Base-by-base conservation (phyloP, 1,284 basidiomycete species). In the Golubevia sp. region DNA sequence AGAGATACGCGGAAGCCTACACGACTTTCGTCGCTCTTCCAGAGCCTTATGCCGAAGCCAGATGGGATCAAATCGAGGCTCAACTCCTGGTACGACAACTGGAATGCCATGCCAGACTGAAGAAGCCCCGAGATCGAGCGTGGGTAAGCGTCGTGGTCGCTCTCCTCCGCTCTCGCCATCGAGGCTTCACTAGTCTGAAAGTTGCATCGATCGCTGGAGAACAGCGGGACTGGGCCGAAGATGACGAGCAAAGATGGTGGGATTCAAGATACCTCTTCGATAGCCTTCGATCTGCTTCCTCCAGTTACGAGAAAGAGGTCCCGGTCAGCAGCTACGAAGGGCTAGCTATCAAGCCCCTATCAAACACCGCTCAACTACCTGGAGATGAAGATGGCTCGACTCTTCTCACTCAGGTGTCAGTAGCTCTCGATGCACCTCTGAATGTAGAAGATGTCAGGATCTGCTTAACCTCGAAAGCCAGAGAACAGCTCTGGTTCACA, bases 381-480 rank as follows among this genome's bases (percentile, higher is more conserved):
- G 38, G 38, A 24, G 60, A 59, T 13, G 69, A 76, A 50, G 78
- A 82, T 54, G 77, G 76, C 0, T 66, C 66, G 1, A 26, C 61
- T 53, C 57, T 82, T 11, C 49, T n/a, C 0, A 74, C 74, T 8
- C 26, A 57, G 8, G 63, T 82, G 21, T 49, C 53, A 1, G 76
- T 71, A 24, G 25, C 64, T 21, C 59, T 76, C 1, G 56, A 59
- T 1, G 57, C 58, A n/a, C 25, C 38, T 2, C 62, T 80, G 26
- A 49, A 38, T 6, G 79, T 83, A 11, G 76, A 78, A 38, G 67
- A 71, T 20, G 73, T 82, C 1, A 64, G 77, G 2, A 61, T 79
- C 2, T 79, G 77, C 30, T 51, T 83, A 1, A 55, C 62, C 8
- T 67, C 64, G 13, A 63, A 59, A 24, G 63, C 64, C 13, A 62